These are phyloP conservation scores for Amaranthus hypochondriacus DNA, from an alignment of 148 eudicot species.

Conservation along the genomic window DNA sequence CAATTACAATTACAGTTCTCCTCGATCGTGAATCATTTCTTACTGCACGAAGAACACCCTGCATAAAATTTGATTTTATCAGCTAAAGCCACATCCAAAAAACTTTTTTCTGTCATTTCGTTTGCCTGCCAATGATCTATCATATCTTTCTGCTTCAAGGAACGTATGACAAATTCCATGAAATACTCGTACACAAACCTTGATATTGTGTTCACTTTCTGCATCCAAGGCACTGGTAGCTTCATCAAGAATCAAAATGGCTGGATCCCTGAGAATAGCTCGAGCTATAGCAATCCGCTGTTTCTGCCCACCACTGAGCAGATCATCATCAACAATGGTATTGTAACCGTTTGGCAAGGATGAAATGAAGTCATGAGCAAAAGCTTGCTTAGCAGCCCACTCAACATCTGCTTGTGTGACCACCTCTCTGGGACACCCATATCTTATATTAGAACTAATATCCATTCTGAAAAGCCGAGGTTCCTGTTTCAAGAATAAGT, in stretches of 20 bases:
- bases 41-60: slow-evolving; percentile 85
- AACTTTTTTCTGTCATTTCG: neutral
- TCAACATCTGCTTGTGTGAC: slow-evolving; percentile 75
- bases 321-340: slow-evolving; percentile 93
- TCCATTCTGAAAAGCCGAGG: slow-evolving; percentile 90
- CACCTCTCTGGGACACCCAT: slow-evolving; percentile 74
- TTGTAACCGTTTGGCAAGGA: slow-evolving; percentile 81
- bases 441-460: slow-evolving; percentile 77
- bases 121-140: neutral
- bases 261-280: slow-evolving; percentile 86
- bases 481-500: slow-evolving; percentile 48
- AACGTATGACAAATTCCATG: neutral
- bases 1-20: slow-evolving; percentile 86
- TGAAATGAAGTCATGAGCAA: slow-evolving; percentile 84
- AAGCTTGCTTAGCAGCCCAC: slow-evolving; percentile 91
- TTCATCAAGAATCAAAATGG: slow-evolving; percentile 92
- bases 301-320: slow-evolving; percentile 98
- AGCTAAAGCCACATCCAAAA: slow-evolving; percentile 7
- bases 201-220: slow-evolving; percentile 93
- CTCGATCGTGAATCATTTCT: slow-evolving; percentile 51
- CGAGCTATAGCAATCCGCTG: slow-evolving; percentile 98
- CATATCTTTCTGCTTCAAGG: neutral
- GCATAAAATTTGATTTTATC: slow-evolving; percentile 15
- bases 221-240: slow-evolving; percentile 99
- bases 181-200: slow-evolving; percentile 40